Evolutionary conservation across 179 eudicot species (phyloP), one percentile per base, ranked within the genome.

Genomic region (Corrigiola litoralis): DNA sequence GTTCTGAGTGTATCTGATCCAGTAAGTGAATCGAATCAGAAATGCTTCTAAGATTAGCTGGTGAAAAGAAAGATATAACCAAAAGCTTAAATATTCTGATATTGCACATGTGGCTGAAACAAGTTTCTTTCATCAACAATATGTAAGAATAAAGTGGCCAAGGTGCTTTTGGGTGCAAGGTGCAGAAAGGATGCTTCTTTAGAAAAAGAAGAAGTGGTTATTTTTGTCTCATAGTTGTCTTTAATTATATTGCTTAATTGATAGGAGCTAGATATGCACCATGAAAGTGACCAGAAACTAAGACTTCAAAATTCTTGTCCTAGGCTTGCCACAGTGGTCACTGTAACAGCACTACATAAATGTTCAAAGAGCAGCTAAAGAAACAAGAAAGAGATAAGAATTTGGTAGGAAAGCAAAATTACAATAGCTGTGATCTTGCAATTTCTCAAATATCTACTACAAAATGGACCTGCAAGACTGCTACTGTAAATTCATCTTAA

Each of bases 181-280:
- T 64, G 61, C 67, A 59, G 50, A 66, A 70, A 76, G 57, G 70
- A 67, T 67, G 54, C 76, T 67, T 71, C 61, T 72, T 67, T 76
- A 14, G 56, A 24, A 67, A 70, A 65, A 70, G 65, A 40, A 44
- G 66, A 51, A 61, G 64, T 63, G 72, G 76, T 56, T 57, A 72
- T 49, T 66, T 75, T 76, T 72, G 76, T 76, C 76, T 41, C 58
- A 44, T 72, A 38, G 57, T 32, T 67, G 67, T 63, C 5, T 58
- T 36, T 25, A 27, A 24, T 51, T 42, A 16, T 46, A 29, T 57
- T 29, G 36, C 25, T 32, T 53, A 33, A 36, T 58, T 58, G 33
- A 34, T 68, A 42, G 52, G 57, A 38, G 64, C 58, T 55, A 31
- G 41, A 63, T 42, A 31, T 59, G 28, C 40, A 72, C 46, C 55